Base-by-base conservation (phyloP, 129 eudicot species). In the Flaveria linearis region DNA sequence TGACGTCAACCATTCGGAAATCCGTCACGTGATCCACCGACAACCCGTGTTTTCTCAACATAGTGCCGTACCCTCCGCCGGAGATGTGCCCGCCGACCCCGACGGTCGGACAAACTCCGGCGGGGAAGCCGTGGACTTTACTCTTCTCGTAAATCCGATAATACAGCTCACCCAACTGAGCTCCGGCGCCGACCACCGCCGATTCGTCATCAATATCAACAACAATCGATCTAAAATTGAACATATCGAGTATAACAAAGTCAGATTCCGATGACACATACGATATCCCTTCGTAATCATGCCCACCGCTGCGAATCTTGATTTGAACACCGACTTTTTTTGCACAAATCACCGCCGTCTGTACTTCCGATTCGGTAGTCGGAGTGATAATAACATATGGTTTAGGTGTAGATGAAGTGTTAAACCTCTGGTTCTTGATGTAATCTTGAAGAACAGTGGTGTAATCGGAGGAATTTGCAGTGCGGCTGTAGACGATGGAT, bases 271-370 rank as follows among this genome's bases (percentile, higher is more conserved):
- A 43, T 0, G 87, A 83, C 4, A 75, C 74, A 15, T 83, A 79
- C 5, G 87, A 83, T 64, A 79, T 52, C 15, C 87, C 87, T 58
- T 83, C 87, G 45, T 73, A 83, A 36, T 83, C 87, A 64, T 83
- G 87, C 1, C 84, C 87, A 15, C 82, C 82, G 12, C 82, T 78
- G 1, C 82, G 76, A 2, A 61, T 78, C 73, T 76, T 76, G 17
- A 76, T 76, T 26, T 76, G 80, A 4, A 76, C 41, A 2, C 36
- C 36, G 39, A 18, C 1, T n/a, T 17, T 52, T 11, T 50, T 64
- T 1, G 80, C 73, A n/a, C 80, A 76, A 2, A 64, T 14, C 1
- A 76, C 52, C 9, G 64, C n/a, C 52, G 73, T 51, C 20, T 76
- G 80, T 1, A 76, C 66, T 3, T 76, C 73, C 1, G 65, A 33